Conservation (phyloP, 2,329 filamentous ascomycete genomes). For the Thielaviopsis populi region DNA sequence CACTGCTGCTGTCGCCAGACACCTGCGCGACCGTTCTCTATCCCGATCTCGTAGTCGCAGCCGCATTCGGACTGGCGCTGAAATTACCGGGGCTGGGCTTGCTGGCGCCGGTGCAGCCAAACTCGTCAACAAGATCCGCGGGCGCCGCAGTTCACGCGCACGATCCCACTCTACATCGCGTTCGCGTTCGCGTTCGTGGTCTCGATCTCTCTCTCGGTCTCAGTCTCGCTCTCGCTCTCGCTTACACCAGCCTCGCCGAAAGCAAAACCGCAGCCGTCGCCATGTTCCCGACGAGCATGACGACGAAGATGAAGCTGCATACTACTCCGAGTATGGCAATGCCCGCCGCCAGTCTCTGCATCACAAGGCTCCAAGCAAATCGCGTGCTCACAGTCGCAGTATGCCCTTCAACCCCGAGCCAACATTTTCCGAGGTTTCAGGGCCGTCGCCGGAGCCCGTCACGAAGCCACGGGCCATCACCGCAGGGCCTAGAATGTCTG, state of each 20-base stretch:
- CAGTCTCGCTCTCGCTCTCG: conserved; percentile 9
- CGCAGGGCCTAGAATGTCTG: neutral
- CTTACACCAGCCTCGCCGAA: neutral
- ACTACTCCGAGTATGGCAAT: neutral
- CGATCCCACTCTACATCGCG: conserved; percentile 29
- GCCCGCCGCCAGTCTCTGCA: neutral
- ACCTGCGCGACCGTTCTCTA: conserved; percentile 33
- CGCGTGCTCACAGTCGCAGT: neutral
- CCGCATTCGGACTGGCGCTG: conserved; percentile 33
- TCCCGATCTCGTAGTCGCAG: conserved; percentile 25
- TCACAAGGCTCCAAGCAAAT: neutral
- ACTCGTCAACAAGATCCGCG: conserved; percentile 40
- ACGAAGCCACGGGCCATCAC: neutral
- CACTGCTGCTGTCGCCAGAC: conserved; percentile 42
- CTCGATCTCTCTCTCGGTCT: conserved; percentile 18
- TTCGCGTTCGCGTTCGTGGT: conserved; percentile 19
- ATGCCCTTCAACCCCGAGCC: neutral
- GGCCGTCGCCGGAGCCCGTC: conserved; percentile 8
- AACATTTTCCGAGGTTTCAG: conserved; percentile 13
- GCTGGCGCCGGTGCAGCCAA: conserved; percentile 46
- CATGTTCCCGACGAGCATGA: neutral
- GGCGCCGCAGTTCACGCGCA: conserved; percentile 36
- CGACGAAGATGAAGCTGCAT: neutral
- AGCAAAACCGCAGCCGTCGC: neutral
- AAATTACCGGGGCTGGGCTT: conserved; percentile 45